Percentiles rank a stretch among this genome's conserved stretches.
These are phyloP conservation scores for Nannochloropsis oceanica DNA, from an alignment of 108 stramenopile species.

Conservation along the genomic window DNA sequence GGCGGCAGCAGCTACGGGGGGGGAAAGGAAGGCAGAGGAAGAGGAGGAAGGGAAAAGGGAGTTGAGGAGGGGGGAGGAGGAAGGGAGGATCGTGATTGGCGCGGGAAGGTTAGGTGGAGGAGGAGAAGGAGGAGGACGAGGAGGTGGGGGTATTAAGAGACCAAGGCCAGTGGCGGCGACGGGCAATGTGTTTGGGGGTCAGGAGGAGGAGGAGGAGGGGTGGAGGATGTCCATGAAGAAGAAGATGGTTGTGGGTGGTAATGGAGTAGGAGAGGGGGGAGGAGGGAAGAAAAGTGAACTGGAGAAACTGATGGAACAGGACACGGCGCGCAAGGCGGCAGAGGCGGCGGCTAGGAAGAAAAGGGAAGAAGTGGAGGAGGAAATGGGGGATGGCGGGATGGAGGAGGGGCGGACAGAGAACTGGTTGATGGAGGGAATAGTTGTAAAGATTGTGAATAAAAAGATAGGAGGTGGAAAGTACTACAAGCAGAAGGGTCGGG, in stretches of 20 bases:
- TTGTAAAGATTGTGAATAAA: conserved; percentile 43
- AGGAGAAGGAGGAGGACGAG: background rate
- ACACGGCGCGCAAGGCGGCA: conserved; percentile 1
- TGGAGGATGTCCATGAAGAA: background rate
- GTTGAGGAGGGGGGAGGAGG: background rate
- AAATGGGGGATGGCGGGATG: background rate
- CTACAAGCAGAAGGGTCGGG: conserved; percentile 38
- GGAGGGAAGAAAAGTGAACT: conserved; percentile 19
- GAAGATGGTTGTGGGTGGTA: background rate
- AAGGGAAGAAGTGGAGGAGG: background rate
- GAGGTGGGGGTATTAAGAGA: background rate
- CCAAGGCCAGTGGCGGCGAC: background rate
- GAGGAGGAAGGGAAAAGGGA: background rate
- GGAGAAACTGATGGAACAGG: conserved; percentile 30
- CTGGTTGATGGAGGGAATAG: conserved; percentile 33
- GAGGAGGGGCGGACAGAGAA: conserved; percentile 5
- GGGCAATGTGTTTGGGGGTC: background rate
- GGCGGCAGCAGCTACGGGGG: background rate
- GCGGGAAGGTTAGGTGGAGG: background rate
- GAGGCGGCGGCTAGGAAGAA: background rate
- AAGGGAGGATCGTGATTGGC: background rate
- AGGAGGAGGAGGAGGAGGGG: background rate
- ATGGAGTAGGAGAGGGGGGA: conserved; percentile 13
- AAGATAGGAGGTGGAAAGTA: conserved; percentile 35
- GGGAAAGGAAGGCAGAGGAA: background rate